Evolutionary conservation across 495 filamentous ascomycete genomes (phyloP), one percentile per base, ranked within the genome.

Genomic region (Penicillium canescens): DNA sequence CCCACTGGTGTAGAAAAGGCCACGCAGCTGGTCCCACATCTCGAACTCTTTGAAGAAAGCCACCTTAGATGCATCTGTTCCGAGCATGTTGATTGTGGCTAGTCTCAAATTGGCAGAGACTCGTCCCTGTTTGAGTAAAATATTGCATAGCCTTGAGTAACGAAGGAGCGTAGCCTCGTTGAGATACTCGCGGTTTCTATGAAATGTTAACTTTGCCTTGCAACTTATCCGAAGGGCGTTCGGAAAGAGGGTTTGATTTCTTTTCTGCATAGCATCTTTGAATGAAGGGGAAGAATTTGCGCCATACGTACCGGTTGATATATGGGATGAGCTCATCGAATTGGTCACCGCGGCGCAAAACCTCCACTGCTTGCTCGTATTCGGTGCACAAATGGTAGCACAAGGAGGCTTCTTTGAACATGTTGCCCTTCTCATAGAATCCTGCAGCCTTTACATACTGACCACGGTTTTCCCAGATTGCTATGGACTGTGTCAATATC

Each of bases 351-450:
- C 56, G 34, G 0, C 61, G 60, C 26, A 84, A 59, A 23, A 70
- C 67, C 12, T 77, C 78, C n/a, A 54, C 59, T 23, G 62, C 67
- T 47, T 66, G 34, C 5, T 62, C 60, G 21, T 64, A 52, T 1
- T 62, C 28, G 4, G 47, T 44, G 35, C 16, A 12, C 0, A 4
- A 2, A 40, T 62, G 49, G 20, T 58, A 57, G 38, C 56, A 60
- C 10, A 57, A 48, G 2, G 55, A 51, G 21, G 68, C 68, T 6
- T 60, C 38, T 1, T 14, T 3, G 24, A 51, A 58, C 0, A 54
- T 12, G 2, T 45, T 10, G 0, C 46, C 62, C 35, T 55, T 23
- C 5, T 49, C 44, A 28, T 58, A 71, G 3, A 61, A 38, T 3
- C 20, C 9, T 0, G 65, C 68, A 5, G 68, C 65, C 16, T 53